Evolutionary conservation across 768 basidiomycete species (phyloP).

Genomic region (Kwoniella heveanensis): DNA sequence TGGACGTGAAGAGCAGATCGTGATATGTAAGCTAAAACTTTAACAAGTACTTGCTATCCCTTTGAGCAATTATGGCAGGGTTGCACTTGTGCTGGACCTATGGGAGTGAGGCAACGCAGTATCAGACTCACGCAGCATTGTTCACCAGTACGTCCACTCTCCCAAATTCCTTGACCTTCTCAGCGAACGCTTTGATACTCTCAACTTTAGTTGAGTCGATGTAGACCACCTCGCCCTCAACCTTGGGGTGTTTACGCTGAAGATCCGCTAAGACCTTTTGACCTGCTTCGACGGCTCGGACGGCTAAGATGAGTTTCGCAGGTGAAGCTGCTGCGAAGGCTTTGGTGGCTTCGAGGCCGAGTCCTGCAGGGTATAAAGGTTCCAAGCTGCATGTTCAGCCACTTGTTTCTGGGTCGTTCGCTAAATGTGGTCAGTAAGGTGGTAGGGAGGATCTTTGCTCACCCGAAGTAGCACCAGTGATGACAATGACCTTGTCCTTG

Average conservation of each 20-base stretch:
- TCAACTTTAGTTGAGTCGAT: slow-evolving; percentile 19
- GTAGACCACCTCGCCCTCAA: slow-evolving; percentile 16
- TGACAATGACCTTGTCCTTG: slow-evolving; percentile 15
- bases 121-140: slow-evolving; percentile 30
- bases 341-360: slow-evolving; percentile 26
- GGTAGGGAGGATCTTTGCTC: background rate
- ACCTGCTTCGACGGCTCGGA: slow-evolving; percentile 14
- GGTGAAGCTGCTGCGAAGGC: slow-evolving; percentile 17
- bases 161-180: background rate
- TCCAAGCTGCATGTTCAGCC: too few species aligned
- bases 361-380: slow-evolving; percentile 12
- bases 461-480: slow-evolving; percentile 25
- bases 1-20: background rate
- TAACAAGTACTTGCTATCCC: too few species aligned
- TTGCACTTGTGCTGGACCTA: too few species aligned
- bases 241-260: slow-evolving; percentile 5
- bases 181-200: slow-evolving; percentile 20
- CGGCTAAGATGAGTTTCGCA: slow-evolving; percentile 23
- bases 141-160: slow-evolving; percentile 30
- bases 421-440: too few species aligned
- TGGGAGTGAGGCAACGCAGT: too few species aligned
- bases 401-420: too few species aligned
- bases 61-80: background rate
- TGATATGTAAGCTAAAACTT: background rate
- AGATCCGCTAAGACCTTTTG: slow-evolving; percentile 7